A percentile compares a stretch with the other conserved stretches of the same genome.
phyloP scores from a whole-genome alignment of 345 rosid species.

The Eucalyptus erythrocorys region DNA sequence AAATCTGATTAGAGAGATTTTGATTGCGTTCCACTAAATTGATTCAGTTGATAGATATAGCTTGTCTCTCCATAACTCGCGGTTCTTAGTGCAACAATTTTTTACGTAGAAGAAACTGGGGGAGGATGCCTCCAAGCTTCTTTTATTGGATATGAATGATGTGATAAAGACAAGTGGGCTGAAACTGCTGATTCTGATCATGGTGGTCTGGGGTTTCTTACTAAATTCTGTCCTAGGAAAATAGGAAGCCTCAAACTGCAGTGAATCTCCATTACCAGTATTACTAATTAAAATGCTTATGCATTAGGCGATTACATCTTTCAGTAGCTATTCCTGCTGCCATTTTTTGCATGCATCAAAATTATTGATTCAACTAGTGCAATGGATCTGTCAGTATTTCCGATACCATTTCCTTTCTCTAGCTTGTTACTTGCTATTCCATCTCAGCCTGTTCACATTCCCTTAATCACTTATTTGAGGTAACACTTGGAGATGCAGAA shows the following conservation, averaged over 20 bases:
- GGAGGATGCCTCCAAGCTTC: neutral
- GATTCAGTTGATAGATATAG: neutral
- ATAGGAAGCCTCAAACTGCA: neutral
- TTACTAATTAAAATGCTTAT: neutral
- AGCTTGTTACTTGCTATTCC: neutral
- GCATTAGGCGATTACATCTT: neutral
- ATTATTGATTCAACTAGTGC: neutral
- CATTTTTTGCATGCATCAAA: neutral
- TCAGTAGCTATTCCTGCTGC: neutral
- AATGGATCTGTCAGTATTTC: neutral
- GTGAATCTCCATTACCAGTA: neutral
- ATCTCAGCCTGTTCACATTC: neutral
- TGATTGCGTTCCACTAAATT: neutral
- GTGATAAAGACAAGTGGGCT: neutral
- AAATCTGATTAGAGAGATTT: neutral
- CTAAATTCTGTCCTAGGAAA: neutral
- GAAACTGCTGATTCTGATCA: neutral
- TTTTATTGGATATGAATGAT: neutral
- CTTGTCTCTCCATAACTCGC: neutral
- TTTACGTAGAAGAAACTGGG: neutral
- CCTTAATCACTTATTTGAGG: neutral
- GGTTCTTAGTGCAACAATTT: neutral
- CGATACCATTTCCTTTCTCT: neutral
- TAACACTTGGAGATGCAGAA: neutral
- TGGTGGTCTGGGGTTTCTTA: neutral